Evolutionary conservation across 805 yeast genomes (phyloP).

Genomic region (Saturnispora kantuleensis): DNA sequence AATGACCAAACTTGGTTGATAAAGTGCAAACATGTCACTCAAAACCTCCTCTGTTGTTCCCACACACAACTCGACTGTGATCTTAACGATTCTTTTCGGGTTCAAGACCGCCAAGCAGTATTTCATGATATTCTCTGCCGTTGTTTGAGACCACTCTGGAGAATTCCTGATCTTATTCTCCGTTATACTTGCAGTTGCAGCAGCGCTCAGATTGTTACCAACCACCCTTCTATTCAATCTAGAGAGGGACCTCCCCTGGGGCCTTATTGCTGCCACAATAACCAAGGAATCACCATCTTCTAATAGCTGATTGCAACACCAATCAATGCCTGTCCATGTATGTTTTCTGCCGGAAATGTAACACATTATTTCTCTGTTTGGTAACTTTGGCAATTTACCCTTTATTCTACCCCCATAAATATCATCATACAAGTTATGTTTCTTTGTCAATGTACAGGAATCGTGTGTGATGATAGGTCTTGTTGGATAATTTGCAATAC

Average conservation of each 20-base stretch:
- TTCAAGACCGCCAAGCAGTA: conserved; percentile 39
- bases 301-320: conserved; percentile 45
- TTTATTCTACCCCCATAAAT: conserved; percentile 32
- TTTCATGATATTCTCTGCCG: conserved; percentile 41
- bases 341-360: conserved; percentile 64
- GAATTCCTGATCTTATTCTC: conserved; percentile 32
- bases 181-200: conserved; percentile 10
- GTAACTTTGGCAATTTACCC: conserved; percentile 28
- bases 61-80: conserved; percentile 52
- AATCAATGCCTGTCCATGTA: conserved; percentile 78
- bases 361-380: conserved; percentile 47
- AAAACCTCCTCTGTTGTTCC: conserved; percentile 48
- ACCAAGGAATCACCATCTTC: conserved; percentile 61
- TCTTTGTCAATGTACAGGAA: conserved; percentile 35
- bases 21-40: conserved; percentile 48
- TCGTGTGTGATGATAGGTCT: conserved; percentile 31
- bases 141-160: conserved; percentile 37
- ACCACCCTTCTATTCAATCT: conserved; percentile 15
- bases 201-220: conserved; percentile 7
- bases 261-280: conserved; percentile 43
- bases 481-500: conserved; percentile 23
- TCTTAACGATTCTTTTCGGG: conserved; percentile 36
- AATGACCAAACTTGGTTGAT: conserved; percentile 50
- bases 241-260: conserved; percentile 18
- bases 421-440: conserved; percentile 38